Conservation (phyloP, 1,284 basidiomycete genomes). For the Tremellales sp. region DNA sequence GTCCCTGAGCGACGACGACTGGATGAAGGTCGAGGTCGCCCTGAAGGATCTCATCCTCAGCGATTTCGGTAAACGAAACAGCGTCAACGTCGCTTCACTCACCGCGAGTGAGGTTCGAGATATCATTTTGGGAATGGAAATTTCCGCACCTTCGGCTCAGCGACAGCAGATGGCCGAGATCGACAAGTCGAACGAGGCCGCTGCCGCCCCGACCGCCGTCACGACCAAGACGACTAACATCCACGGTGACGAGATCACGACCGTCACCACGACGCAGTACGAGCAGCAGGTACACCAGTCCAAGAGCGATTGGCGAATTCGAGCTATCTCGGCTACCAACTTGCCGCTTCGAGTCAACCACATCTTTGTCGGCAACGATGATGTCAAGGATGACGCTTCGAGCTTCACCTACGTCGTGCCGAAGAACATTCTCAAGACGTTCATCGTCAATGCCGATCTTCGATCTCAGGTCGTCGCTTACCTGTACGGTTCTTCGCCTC, state of each 20-base stretch:
- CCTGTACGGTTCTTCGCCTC: constrained; percentile 86
- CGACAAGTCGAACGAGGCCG: constrained; percentile 89
- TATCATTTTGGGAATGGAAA: constrained; percentile 81
- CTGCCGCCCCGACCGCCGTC: constrained; percentile 86
- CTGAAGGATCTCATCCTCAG: constrained; percentile 89
- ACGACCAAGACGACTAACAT: constrained; percentile 98
- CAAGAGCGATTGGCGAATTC: constrained; percentile 98
- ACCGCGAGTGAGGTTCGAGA: constrained; percentile 95
- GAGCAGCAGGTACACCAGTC: constrained; percentile 96
- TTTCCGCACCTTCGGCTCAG: constrained; percentile 59
- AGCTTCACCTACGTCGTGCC: constrained; percentile 93
- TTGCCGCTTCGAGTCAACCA: constrained; percentile 93
- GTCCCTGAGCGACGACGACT: constrained; percentile 88
- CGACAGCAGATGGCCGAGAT: constrained; percentile 99
- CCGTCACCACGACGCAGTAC: constrained; percentile 95
- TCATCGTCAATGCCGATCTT: constrained; percentile 89
- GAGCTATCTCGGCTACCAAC: constrained; percentile 93
- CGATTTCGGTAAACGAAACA: constrained; percentile 98
- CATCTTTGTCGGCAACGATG: constrained; percentile 96
- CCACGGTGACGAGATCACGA: constrained; percentile 87
- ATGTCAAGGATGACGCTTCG: constrained; percentile 94
- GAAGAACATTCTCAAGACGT: constrained; percentile 94
- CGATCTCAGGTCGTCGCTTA: constrained; percentile 94
- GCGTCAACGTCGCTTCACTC: constrained; percentile 95
- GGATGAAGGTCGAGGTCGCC: constrained; percentile 99